Conservation (phyloP, 2,329 filamentous ascomycete genomes). For the Colletotrichum liaoningense region DNA sequence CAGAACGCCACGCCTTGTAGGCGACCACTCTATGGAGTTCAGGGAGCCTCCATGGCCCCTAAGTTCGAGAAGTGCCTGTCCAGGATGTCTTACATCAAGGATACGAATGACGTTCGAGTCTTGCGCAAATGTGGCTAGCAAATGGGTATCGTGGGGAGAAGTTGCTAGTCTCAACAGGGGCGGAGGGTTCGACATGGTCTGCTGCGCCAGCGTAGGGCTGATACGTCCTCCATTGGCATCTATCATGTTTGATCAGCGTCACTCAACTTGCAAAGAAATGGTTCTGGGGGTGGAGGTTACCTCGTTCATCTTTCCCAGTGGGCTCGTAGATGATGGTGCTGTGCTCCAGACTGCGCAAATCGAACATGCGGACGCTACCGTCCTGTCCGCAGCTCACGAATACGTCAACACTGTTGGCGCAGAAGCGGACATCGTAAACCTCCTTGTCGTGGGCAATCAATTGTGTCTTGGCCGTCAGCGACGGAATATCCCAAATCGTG, state of each 20-base stretch:
- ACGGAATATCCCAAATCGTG: constrained; percentile 99
- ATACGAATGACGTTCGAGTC: constrained; percentile 95
- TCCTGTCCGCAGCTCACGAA: constrained; percentile 98
- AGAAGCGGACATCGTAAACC: constrained; percentile 98
- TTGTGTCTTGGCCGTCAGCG: constrained; percentile 96
- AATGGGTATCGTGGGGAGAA: constrained; percentile 93
- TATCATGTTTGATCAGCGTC: constrained; percentile 36
- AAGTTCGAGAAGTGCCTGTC: constrained; percentile 92
- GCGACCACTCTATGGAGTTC: constrained; percentile 97
- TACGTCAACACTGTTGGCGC: constrained; percentile 97
- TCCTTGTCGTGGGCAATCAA: constrained; percentile 99
- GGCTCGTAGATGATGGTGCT: constrained; percentile 99
- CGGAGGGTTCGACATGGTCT: constrained; percentile 81
- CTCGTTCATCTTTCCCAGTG: constrained; percentile 83
- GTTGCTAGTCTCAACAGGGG: constrained; percentile 85
- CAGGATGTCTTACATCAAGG: constrained; percentile 94
- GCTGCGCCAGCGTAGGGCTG: constrained; percentile 80
- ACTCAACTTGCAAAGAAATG: neutral
- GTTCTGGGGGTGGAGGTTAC: constrained; percentile 53
- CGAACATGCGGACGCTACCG: constrained; percentile 98
- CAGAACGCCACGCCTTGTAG: constrained; percentile 84
- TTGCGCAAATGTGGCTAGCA: constrained; percentile 96
- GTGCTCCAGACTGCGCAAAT: constrained; percentile 94
- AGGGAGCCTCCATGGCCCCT: constrained; percentile 87
- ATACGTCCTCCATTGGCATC: constrained; percentile 71